Conservation (phyloP, 495 filamentous ascomycete species). For the Aspergillus coremiiformis region DNA sequence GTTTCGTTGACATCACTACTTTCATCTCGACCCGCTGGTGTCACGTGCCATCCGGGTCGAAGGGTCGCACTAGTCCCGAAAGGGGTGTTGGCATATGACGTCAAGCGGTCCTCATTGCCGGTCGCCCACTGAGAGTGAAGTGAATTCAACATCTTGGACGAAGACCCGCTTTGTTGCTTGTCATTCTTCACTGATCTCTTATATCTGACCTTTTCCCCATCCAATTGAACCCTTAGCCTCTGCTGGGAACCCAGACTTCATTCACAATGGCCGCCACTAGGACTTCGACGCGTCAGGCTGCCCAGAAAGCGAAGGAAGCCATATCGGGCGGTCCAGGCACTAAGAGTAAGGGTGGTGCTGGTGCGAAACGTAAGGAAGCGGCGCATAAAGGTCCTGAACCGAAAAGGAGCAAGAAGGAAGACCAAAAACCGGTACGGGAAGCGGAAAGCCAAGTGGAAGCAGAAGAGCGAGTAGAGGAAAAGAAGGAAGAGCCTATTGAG, state of each 20-base stretch:
- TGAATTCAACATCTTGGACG: too few relatives aligned
- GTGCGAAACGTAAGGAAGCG: conserved; percentile 31
- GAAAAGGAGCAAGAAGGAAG: conserved; percentile 30
- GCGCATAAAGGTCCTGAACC: conserved; percentile 19
- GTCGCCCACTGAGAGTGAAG: not conserved
- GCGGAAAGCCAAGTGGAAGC: not conserved
- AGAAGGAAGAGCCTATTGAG: conserved; percentile 1
- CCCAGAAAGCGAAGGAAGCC: conserved; percentile 41
- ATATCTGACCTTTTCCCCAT: not conserved
- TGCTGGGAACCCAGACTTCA: conserved; percentile 13
- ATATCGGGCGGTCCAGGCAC: conserved; percentile 24
- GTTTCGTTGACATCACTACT: not conserved
- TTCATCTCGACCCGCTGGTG: not conserved
- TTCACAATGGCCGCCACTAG: conserved; percentile 26
- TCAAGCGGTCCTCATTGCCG: conserved; percentile 18
- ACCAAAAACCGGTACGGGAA: not conserved
- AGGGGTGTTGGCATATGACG: conserved; percentile 10
- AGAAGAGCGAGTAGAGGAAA: conserved; percentile 27
- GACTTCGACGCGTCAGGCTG: conserved; percentile 38
- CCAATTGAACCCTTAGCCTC: conserved; percentile 8
- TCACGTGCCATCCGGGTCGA: not conserved
- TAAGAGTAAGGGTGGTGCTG: conserved; percentile 17
- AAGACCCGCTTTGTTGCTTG: not conserved
- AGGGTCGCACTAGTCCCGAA: not conserved
- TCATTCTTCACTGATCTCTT: not conserved